Base-by-base conservation (phyloP, 2,329 filamentous ascomycete species). In the Didymella sp. region DNA sequence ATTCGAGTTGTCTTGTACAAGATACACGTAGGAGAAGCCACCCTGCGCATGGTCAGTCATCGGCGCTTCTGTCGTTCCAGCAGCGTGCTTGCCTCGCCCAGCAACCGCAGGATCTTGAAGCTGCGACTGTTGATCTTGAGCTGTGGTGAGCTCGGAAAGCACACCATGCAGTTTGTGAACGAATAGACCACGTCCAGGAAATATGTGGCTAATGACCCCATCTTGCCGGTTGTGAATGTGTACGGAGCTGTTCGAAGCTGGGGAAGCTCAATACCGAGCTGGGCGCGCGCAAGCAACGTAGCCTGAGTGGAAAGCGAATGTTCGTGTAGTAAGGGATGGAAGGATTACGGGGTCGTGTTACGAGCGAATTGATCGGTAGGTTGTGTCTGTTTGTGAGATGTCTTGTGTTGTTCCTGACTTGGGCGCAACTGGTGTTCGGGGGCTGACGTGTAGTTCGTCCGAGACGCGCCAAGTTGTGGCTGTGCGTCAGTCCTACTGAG, bases 11-110 rank as follows among this genome's bases (percentile, higher is more conserved):
- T 97, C 93, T 82, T 98, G 91, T 58, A 99, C 95, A 58, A 99
- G 90, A 80, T 99, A 99, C 68, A 99, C 95, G 78, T 98, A 99
- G 64, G 92, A 96, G 82, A 99, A 99, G 72, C 95, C 95, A 74
- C 95, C 95, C 89, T 94, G 28, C 37, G 25, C 22, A 31, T 15
- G 21, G 31, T 6, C 45, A 62, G 50, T 58, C n/a, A 57, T 38
- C 22, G 38, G 19, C 7, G 30, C 24, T 24, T 45, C 28, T 5
- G 33, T 24, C 6, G 25, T 13, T 13, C 33, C n/a, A 28, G 33
- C 38, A 42, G 46, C 25, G 52, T 19, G 44, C 82, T 67, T 81
- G 92, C 90, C 85, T 99, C 95, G 76, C 95, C 95, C 3, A 99
- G 84, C 47, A 99, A 83, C 58, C 95, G 90, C 68, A 96, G 81